phyloP scores from a whole-genome alignment of 495 filamentous ascomycete species.

The Aspergillus cavernicola region DNA sequence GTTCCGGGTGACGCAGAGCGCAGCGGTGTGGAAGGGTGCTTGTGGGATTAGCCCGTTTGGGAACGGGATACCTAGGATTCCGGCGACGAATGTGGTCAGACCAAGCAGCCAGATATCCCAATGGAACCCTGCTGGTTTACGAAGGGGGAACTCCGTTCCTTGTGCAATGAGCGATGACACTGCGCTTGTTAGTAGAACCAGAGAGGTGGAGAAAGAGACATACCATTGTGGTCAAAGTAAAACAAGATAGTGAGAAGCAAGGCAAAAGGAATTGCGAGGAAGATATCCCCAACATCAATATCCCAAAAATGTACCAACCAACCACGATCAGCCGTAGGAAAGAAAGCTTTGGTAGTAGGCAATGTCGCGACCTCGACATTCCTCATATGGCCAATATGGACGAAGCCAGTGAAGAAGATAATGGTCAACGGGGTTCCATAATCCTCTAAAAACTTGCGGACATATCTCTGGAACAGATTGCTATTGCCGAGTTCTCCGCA shows the following conservation, averaged over 20 bases:
- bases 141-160: conserved; percentile 85
- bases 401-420: conserved; percentile 84
- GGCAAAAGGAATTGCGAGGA: conserved; percentile 85
- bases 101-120: conserved; percentile 95
- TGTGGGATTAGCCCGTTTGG: conserved; percentile 93
- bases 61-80: conserved; percentile 81
- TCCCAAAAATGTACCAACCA: conserved; percentile 94
- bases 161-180: conserved; percentile 88
- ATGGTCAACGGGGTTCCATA: conserved; percentile 81
- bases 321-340: conserved; percentile 68
- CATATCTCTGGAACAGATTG: conserved; percentile 63
- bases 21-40: conserved; percentile 87
- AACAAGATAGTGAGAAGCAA: conserved; percentile 83
- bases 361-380: conserved; percentile 60
- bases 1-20: conserved; percentile 69
- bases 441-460: conserved; percentile 77
- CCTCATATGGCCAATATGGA: conserved; percentile 76
- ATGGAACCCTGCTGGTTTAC: conserved; percentile 91
- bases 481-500: conserved; percentile 67
- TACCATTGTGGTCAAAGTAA: conserved; percentile 90
- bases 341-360: conserved; percentile 74
- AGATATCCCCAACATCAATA: conserved; percentile 67
- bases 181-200: conserved; percentile 19
- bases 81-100: conserved; percentile 78
- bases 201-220: background rate